phyloP scores from a whole-genome alignment of 331 rosid genomes.

The Quercus tomentella region DNA sequence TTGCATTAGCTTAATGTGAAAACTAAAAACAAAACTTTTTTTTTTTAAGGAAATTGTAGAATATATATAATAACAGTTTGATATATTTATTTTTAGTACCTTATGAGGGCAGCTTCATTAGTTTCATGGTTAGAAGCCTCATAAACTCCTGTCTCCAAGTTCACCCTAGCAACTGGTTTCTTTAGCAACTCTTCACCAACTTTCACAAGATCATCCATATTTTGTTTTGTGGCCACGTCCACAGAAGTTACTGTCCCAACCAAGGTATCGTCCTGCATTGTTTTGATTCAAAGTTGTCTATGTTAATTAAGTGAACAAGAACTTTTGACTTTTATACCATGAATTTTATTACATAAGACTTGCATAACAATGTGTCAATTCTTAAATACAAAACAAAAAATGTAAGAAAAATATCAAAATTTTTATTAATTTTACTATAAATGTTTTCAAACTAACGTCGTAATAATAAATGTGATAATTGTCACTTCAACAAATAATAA shows the following conservation, averaged over 20 bases:
- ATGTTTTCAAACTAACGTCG: no score
- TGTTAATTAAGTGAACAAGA: neutral
- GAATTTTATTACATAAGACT: no score
- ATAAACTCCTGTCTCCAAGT: slow-evolving; percentile 34
- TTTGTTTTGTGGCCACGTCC: slow-evolving; percentile 42
- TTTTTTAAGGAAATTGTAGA: neutral
- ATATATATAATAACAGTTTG: neutral
- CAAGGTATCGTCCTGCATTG: slow-evolving; percentile 48
- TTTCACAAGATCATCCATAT: slow-evolving; percentile 37
- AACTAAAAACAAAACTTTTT: neutral
- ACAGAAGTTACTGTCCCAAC: slow-evolving; percentile 26
- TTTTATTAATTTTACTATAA: no score
- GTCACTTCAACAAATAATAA: no score
- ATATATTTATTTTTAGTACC: slow-evolving; percentile 13
- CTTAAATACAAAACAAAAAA: no score
- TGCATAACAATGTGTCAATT: no score
- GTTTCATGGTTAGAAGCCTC: slow-evolving; percentile 28
- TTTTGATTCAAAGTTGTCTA: no score
- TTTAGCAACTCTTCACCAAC: slow-evolving; percentile 39
- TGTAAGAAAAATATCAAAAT: no score
- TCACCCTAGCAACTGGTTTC: slow-evolving; percentile 48
- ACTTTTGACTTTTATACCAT: no score
- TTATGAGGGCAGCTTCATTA: slow-evolving; percentile 60
- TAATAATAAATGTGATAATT: no score
- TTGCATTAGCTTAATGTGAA: neutral